Percentiles rank a stretch among this genome's conserved stretches.
Evolutionary conservation across 192 early-diverging fungal genomes (phyloP).

Genomic region (Dispira parvispora): DNA sequence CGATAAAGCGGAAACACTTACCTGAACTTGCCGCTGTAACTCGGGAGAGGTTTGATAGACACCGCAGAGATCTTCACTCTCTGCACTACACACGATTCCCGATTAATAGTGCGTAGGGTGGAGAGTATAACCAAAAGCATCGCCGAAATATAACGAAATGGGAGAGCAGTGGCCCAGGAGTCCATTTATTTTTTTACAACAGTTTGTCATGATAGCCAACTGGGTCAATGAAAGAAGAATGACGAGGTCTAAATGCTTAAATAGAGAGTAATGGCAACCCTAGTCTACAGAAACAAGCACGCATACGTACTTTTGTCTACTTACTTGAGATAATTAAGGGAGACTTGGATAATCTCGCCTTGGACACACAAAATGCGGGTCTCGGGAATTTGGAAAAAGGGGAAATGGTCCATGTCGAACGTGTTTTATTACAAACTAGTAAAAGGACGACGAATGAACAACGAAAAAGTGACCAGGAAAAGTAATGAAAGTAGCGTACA

Average conservation of each 20-base stretch:
- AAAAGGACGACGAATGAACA: no score
- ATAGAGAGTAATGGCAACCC: background rate
- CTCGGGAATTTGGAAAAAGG: slow-evolving; percentile 2
- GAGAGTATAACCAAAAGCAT: no score
- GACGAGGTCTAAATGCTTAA: background rate
- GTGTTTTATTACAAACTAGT: no score
- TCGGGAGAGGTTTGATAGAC: background rate
- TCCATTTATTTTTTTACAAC: background rate
- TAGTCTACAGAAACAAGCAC: no score
- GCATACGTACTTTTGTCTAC: background rate
- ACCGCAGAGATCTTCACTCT: background rate
- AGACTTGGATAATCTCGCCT: background rate
- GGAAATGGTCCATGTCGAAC: no score
- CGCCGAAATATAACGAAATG: background rate
- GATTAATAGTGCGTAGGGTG: no score
- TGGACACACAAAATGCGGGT: slow-evolving; percentile 1
- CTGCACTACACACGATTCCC: no score
- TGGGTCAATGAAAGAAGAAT: background rate
- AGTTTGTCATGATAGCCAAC: background rate
- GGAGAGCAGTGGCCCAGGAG: no score
- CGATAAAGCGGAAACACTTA: background rate
- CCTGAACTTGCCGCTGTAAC: slow-evolving; percentile 7
- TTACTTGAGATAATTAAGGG: background rate
- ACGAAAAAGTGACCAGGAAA: no score
- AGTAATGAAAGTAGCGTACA: no score